A percentile compares a stretch with the other conserved stretches of the same genome.
Evolutionary conservation across 2,329 filamentous ascomycete species (phyloP).

Genomic region (Chaetomiaceae sp.): DNA sequence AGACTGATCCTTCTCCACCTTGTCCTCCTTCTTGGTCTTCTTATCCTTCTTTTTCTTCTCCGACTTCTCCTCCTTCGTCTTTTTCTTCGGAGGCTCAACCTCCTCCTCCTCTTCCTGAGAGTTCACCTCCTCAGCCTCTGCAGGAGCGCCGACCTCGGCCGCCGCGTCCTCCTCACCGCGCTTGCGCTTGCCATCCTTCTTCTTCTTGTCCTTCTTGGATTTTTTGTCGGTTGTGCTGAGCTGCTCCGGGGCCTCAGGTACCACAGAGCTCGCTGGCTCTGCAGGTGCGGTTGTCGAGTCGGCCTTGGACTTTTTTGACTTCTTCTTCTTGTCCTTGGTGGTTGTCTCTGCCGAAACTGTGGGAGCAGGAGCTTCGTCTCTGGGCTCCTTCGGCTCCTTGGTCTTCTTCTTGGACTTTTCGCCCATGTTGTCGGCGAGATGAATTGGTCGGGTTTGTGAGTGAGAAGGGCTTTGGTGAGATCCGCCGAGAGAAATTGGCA

Average conservation of each 20-base stretch:
- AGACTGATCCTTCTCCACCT: background rate
- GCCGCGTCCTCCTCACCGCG: background rate
- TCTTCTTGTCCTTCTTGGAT: slow-evolving; percentile 20
- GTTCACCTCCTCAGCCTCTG: background rate
- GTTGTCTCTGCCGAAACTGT: background rate
- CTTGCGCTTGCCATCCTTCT: slow-evolving; percentile 20
- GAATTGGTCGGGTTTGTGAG: background rate
- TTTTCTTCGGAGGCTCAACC: slow-evolving; percentile 19
- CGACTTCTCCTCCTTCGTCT: slow-evolving; percentile 14
- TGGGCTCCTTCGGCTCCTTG: background rate
- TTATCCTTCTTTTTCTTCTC: slow-evolving; percentile 8
- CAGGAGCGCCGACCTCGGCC: background rate
- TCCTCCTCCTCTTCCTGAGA: background rate
- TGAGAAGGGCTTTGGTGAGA: background rate
- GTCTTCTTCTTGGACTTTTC: slow-evolving; percentile 13
- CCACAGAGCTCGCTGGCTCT: background rate
- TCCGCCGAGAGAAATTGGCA: no score
- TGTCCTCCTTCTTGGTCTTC: slow-evolving; percentile 1
- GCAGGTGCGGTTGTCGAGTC: background rate
- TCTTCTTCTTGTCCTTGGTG: slow-evolving; percentile 13
- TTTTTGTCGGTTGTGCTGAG: slow-evolving; percentile 6
- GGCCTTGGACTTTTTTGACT: slow-evolving; percentile 15
- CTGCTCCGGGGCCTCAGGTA: background rate
- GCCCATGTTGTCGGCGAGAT: slow-evolving; percentile 10
- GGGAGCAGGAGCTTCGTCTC: background rate